These are phyloP conservation scores for Exsudoporus frostii DNA, from an alignment of 768 basidiomycete species.

Conservation along the genomic window DNA sequence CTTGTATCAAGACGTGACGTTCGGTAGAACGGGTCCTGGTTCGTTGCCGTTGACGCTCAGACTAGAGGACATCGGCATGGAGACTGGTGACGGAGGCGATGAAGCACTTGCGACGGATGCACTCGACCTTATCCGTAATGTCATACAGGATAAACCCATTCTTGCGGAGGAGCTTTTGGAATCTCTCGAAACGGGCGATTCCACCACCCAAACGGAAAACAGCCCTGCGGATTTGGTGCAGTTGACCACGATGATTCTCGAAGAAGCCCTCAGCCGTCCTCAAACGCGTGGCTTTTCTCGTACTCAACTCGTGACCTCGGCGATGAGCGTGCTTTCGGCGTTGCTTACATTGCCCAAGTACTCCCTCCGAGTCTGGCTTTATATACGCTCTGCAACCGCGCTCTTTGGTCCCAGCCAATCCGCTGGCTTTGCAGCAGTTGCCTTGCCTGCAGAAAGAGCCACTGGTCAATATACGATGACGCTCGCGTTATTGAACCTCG, in stretches of 20 bases:
- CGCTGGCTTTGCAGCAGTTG: constrained; percentile 56
- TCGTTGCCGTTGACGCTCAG: constrained; percentile 42
- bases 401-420: constrained; percentile 66
- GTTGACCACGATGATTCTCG: constrained; percentile 75
- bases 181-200: constrained; percentile 47
- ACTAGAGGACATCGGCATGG: constrained; percentile 71
- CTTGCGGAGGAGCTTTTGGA: constrained; percentile 66
- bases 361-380: constrained; percentile 86
- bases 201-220: constrained; percentile 43
- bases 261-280: constrained; percentile 65
- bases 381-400: constrained; percentile 72
- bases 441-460: constrained; percentile 67
- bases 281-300: constrained; percentile 43
- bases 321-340: constrained; percentile 77
- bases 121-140: constrained; percentile 75
- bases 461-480: constrained; percentile 82
- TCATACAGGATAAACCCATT: constrained; percentile 66
- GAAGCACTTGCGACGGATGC: constrained; percentile 66
- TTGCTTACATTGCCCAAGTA: constrained; percentile 70
- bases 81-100: constrained; percentile 58
- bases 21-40: constrained; percentile 42
- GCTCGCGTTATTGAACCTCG: constrained; percentile 69
- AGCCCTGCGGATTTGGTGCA: constrained; percentile 73
- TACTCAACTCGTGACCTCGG: constrained; percentile 69
- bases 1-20: constrained; percentile 51